Evolutionary conservation across 495 filamentous ascomycete genomes (phyloP), one percentile per base, ranked within the genome.

Genomic region (Trichoderma orchidacearum): DNA sequence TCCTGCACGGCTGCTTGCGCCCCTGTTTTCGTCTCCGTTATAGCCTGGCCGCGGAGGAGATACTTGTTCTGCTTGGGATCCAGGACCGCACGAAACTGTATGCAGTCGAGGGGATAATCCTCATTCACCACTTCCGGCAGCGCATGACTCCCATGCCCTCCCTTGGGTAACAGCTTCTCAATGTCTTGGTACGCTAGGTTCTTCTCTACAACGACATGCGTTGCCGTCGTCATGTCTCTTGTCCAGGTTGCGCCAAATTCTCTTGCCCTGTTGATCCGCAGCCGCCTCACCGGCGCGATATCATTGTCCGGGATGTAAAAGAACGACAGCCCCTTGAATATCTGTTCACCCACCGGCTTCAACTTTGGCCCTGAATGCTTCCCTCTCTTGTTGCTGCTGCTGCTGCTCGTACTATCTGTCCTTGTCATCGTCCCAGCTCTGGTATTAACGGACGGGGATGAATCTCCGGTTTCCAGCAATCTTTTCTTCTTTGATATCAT

Each of bases 301-400:
- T 90, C 84, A 59, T 86, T 82, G 57, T 91, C 87, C 0, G 90
- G 93, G 25, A 93, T 78, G 66, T 95, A 98, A 58, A 76, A 90
- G 61, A 92, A 88, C 0, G 68, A 69, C 15, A 87, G 64, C 0
- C 72, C 78, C 51, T 76, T 80, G 68, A 94, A 86, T 11, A 91
- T 80, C 61, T 81, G 78, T 56, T 80, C 71, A 4, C 72, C 64
- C 56, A 85, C 82, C 1, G 85, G 80, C 1, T 81, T 70, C 3
- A 70, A 50, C 32, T 67, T 75, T 63, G 28, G 28, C 6, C 1
- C 28, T 17, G 27, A 9, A n/a, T 17, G 4, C 8, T 23, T n/a
- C 51, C 51, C 51, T 17, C 30, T 53, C 17, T 53, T 53, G 18
- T n/a, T 53, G 51, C 51, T 15, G 27, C 27, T 23, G 3, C 5